A percentile compares a stretch with the other conserved stretches of the same genome.
Conservation (phyloP, 1,139 yeast genomes). For the Sugiyamaella paludigena region DNA sequence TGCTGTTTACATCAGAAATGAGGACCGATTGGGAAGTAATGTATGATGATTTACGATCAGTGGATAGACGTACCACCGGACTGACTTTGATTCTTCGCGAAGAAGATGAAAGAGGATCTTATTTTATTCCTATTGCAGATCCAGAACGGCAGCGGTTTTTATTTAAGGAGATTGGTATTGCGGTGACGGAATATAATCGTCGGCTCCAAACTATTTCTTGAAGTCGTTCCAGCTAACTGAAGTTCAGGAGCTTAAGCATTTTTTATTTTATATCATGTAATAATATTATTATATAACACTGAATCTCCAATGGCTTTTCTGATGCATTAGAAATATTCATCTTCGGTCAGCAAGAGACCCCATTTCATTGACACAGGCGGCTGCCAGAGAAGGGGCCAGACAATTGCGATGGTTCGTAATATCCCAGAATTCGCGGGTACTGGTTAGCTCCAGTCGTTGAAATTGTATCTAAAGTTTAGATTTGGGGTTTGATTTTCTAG, state of each 20-base stretch:
- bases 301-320: constrained; percentile 2
- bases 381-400: too few relatives aligned
- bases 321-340: constrained; percentile 1
- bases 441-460: too few relatives aligned
- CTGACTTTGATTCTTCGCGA: constrained; percentile 51
- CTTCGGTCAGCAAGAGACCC: background rate
- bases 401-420: too few relatives aligned
- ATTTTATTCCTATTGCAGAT: constrained; percentile 79
- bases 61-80: constrained; percentile 79
- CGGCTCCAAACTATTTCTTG: constrained; percentile 32
- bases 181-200: constrained; percentile 72
- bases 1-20: constrained; percentile 64
- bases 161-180: constrained; percentile 72
- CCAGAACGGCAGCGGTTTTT: constrained; percentile 60
- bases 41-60: constrained; percentile 60
- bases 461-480: too few relatives aligned
- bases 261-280: background rate
- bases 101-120: constrained; percentile 43
- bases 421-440: too few relatives aligned
- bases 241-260: background rate
- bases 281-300: background rate
- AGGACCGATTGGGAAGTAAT: constrained; percentile 63
- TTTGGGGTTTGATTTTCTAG: background rate
- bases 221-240: background rate
- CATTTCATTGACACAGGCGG: too few relatives aligned